Conservation (phyloP, 2,329 filamentous ascomycete species). For the Neofusicoccum sp. region DNA sequence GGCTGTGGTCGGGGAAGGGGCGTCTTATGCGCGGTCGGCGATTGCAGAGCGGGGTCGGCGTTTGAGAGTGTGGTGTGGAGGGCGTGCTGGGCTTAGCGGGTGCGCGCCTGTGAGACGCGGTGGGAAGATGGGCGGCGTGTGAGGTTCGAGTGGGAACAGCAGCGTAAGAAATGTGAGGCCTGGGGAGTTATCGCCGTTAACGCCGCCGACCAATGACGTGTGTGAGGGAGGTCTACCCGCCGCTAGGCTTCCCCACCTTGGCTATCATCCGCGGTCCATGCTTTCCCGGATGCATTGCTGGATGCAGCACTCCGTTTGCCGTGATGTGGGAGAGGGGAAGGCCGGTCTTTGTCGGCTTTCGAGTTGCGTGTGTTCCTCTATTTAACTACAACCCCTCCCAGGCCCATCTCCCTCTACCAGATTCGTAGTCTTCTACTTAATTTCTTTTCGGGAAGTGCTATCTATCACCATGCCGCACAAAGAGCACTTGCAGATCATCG, state of each 20-base stretch:
- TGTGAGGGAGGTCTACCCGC: background rate
- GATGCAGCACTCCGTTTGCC: background rate
- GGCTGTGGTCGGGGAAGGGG: no score
- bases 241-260: slow-evolving; percentile 2
- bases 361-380: background rate
- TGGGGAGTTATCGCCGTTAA: background rate
- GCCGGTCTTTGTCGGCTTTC: background rate
- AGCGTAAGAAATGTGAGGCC: background rate
- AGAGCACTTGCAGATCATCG: slow-evolving; percentile 33
- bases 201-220: slow-evolving; percentile 4
- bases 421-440: background rate
- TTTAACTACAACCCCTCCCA: background rate
- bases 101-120: background rate
- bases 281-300: background rate
- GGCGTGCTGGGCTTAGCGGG: background rate
- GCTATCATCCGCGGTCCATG: no score
- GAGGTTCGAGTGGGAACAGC: background rate
- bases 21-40: background rate
- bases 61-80: background rate
- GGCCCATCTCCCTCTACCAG: no score
- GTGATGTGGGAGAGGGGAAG: background rate
- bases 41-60: background rate
- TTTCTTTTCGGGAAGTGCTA: background rate
- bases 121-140: background rate
- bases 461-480: slow-evolving; percentile 10